Conservation (phyloP, 306 rosid species). For the Nissolia schottii region DNA sequence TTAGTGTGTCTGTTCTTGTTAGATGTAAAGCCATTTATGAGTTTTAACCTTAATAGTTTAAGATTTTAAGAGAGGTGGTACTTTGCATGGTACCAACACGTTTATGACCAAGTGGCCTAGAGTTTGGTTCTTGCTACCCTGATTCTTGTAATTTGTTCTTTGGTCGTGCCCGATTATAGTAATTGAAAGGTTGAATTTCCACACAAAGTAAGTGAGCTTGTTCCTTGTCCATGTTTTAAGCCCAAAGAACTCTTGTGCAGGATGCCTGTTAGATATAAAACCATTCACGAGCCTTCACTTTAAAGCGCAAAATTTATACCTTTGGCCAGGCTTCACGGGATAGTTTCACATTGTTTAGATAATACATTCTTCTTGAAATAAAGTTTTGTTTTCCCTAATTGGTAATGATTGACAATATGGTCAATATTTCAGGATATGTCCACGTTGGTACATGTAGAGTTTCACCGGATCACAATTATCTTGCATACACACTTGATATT, state of each 20-base stretch:
- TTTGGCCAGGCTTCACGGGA: background rate
- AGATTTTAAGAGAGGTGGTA: background rate
- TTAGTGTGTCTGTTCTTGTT: background rate
- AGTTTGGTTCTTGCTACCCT: background rate
- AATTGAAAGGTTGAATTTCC: background rate
- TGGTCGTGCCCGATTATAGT: too few relatives aligned
- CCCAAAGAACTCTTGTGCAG: background rate
- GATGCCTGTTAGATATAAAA: too few relatives aligned
- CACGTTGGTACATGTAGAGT: slow-evolving; percentile 85
- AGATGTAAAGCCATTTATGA: too few relatives aligned
- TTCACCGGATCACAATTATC: slow-evolving; percentile 81
- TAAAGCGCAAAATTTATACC: background rate
- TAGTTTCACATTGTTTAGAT: background rate
- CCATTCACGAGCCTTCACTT: background rate
- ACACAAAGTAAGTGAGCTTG: background rate
- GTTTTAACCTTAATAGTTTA: too few relatives aligned
- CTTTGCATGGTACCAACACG: background rate
- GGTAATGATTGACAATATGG: background rate
- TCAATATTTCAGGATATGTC: slow-evolving; percentile 70
- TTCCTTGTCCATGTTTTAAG: background rate
- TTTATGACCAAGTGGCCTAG: background rate
- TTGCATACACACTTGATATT: slow-evolving; percentile 76
- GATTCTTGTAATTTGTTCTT: too few relatives aligned
- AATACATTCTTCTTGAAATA: background rate
- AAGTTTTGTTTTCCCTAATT: background rate